Base-by-base conservation (phyloP, 805 yeast genomes). In the Wickerhamomyces chaumierensis region DNA sequence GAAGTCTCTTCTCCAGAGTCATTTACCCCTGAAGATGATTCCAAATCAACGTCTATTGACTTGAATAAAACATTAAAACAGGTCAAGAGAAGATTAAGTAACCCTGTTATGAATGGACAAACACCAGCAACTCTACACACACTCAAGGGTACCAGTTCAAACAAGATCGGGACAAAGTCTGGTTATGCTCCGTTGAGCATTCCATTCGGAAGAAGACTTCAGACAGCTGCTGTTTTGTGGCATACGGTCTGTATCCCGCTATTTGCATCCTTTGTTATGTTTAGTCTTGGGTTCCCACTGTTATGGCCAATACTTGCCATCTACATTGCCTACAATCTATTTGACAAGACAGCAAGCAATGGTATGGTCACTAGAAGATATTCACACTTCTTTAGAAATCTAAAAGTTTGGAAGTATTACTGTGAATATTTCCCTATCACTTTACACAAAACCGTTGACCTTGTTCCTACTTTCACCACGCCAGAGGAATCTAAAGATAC, bases 351-450 rank as follows among this genome's bases (percentile, higher is more conserved):
- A 1, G 84, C 87, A 0, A 72, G 78, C 12, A 78, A 81, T 48
- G 97, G 97, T 1, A 67, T 71, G 15, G 81, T 76, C 0, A 68
- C 71, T 2, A 59, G 69, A 38, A 60, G 94, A 31, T 65, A 69
- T 33, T 76, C 82, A 3, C 56, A 60, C 2, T 66, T 71, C 64
- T 64, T 84, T 53, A 70, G 85, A 44, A 67, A 71, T 23, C 51
- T 74, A 28, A 49, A 61, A 7, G 46, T 83, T 16, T 90, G 92
- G 86, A 73, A 67, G 43, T 71, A 76, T 58, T 87, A 81, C 55
- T 78, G 79, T 34, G 62, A 68, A 35, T 92, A 86, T 59, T 92
- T 82, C 60, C 97, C 97, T 0, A 74, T 92, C 17, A 58, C 57
- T 0, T 61, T 87, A 12, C 81, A 76, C 57, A 82, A 80, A 52